phyloP scores from a whole-genome alignment of 75 land plant species.

The Selaginella tamariscina region DNA sequence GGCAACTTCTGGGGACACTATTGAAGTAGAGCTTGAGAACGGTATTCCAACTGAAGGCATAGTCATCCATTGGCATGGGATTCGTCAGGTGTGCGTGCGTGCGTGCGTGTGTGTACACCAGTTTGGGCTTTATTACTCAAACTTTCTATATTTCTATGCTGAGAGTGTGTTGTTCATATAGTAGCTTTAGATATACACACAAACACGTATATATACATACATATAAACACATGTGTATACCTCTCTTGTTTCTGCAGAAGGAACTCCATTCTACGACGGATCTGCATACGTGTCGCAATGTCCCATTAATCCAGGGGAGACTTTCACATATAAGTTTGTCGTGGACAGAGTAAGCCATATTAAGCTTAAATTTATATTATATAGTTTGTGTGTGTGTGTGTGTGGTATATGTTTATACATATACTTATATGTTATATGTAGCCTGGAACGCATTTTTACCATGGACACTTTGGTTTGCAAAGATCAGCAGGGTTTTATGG shows the following conservation, averaged over 20 bases:
- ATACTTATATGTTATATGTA: background rate
- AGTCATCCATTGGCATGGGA: conserved; percentile 78
- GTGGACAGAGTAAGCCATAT: conserved; percentile 16
- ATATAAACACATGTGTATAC: too few relatives aligned
- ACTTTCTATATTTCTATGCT: too few relatives aligned
- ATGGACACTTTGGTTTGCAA: conserved; percentile 7
- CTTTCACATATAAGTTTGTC: conserved; percentile 18
- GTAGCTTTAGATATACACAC: too few relatives aligned
- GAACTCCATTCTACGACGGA: conserved; percentile 22
- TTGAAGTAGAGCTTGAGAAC: conserved; percentile 45
- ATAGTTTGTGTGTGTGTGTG: too few relatives aligned
- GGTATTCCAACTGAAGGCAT: conserved; percentile 53
- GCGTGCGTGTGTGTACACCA: too few relatives aligned
- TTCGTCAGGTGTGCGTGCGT: conserved; percentile 52
- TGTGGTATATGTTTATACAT: too few relatives aligned
- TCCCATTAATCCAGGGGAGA: conserved; percentile 20
- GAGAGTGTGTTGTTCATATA: background rate
- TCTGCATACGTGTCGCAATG: conserved; percentile 17
- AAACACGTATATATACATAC: too few relatives aligned
- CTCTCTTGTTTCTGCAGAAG: conserved; percentile 11
- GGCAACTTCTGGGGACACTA: conserved; percentile 47
- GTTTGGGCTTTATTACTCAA: too few relatives aligned
- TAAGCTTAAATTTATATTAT: background rate
- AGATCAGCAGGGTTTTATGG: conserved; percentile 28
- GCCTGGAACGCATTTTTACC: background rate